Evolutionary conservation across 2,329 filamentous ascomycete species (phyloP).

Genomic region (Pseudogymnoascus sp.): DNA sequence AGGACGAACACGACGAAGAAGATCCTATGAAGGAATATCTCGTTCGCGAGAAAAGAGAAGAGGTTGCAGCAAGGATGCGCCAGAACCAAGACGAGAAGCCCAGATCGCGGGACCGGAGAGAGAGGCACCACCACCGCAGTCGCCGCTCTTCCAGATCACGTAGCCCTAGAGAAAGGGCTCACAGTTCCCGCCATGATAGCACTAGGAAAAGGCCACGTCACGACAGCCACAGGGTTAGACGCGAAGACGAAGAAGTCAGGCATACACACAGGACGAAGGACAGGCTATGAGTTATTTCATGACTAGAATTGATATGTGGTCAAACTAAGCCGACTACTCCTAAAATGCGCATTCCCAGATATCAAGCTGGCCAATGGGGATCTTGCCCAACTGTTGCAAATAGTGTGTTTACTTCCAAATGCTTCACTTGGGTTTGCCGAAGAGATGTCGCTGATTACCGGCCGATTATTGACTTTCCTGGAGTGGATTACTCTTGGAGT

Average conservation of each 20-base stretch:
- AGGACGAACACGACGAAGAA: slow-evolving; percentile 81
- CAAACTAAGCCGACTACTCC: background rate
- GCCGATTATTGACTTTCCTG: background rate
- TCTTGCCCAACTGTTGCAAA: background rate
- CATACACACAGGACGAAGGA: background rate
- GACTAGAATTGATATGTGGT: background rate
- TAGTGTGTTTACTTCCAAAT: background rate
- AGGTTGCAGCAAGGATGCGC: slow-evolving; percentile 65
- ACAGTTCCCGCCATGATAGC: slow-evolving; percentile 17
- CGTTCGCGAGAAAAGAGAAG: slow-evolving; percentile 84
- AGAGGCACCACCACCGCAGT: background rate
- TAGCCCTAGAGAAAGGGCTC: slow-evolving; percentile 16
- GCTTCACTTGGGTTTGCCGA: background rate
- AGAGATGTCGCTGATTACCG: background rate
- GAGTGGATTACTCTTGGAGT: background rate
- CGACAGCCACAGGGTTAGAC: background rate
- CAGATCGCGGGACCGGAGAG: background rate
- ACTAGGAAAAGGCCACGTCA: background rate
- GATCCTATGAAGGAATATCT: slow-evolving; percentile 95
- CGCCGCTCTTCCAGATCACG: slow-evolving; percentile 4
- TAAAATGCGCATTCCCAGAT: background rate
- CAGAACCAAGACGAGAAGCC: slow-evolving; percentile 35
- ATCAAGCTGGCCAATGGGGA: background rate
- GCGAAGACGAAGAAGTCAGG: background rate
- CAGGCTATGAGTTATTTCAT: background rate